phyloP scores from a whole-genome alignment of 441 rosid genomes.

The Flueggea neowawraea region DNA sequence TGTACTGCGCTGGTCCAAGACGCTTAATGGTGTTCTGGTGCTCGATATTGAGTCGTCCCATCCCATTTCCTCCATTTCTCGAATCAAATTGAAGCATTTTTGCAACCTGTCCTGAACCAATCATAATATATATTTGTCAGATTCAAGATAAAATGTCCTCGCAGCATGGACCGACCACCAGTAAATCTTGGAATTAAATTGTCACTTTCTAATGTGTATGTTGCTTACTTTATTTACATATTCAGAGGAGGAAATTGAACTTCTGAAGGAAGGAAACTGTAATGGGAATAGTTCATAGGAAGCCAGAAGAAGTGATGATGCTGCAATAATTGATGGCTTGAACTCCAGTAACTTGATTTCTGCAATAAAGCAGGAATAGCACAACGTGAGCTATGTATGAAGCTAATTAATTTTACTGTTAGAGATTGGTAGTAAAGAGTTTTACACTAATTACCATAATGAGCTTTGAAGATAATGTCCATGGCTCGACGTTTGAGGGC shows the following conservation, averaged over 20 bases:
- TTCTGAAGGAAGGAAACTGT: constrained; percentile 30
- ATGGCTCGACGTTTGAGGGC: constrained; percentile 49
- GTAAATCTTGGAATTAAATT: not conserved
- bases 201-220: not conserved
- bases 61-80: constrained; percentile 38
- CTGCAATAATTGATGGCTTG: constrained; percentile 60
- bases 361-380: constrained; percentile 15
- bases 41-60: constrained; percentile 31
- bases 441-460: constrained; percentile 27
- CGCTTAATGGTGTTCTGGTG: constrained; percentile 43
- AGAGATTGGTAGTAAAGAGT: too few relatives aligned
- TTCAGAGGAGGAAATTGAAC: constrained; percentile 29
- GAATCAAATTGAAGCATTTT: constrained; percentile 29
- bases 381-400: not conserved
- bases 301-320: constrained; percentile 51
- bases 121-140: not conserved
- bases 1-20: constrained; percentile 33
- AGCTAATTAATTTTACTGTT: too few relatives aligned
- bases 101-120: constrained; percentile 33
- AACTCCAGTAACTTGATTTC: constrained; percentile 45
- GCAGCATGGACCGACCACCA: not conserved
- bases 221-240: constrained; percentile 34
- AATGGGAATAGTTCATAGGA: constrained; percentile 47
- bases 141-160: not conserved
- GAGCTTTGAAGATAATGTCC: constrained; percentile 45